Evolutionary conservation across 2,329 filamentous ascomycete species (phyloP).

Genomic region (Bipolaris victoriae): DNA sequence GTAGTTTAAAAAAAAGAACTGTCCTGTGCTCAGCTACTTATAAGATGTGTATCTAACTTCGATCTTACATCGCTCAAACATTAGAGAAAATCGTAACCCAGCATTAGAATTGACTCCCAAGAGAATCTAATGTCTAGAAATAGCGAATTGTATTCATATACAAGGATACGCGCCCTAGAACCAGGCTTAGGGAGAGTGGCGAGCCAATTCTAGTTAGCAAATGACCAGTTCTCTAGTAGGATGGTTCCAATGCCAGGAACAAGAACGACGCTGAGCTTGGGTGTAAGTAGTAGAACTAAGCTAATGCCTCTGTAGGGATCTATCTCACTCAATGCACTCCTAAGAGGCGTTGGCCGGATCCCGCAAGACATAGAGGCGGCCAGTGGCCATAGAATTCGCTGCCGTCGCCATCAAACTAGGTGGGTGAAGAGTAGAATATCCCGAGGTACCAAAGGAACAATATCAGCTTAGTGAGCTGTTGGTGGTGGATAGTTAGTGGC

Average conservation of each 20-base stretch:
- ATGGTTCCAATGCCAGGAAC: conserved; percentile 11
- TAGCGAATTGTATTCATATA: too few relatives aligned
- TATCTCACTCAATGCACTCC: too few relatives aligned
- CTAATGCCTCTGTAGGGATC: conserved; percentile 1
- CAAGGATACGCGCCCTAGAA: too few relatives aligned
- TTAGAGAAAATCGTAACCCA: too few relatives aligned
- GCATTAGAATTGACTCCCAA: too few relatives aligned
- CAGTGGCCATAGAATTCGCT: conserved; percentile 1
- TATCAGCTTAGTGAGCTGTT: background rate
- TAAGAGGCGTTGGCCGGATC: too few relatives aligned
- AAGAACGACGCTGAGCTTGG: conserved; percentile 8
- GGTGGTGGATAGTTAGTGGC: background rate
- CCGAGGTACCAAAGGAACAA: background rate
- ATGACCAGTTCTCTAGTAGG: conserved; percentile 6
- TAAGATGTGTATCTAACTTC: too few relatives aligned
- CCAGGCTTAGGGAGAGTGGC: background rate
- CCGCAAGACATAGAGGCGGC: background rate
- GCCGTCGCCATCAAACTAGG: background rate
- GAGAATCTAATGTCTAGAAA: too few relatives aligned
- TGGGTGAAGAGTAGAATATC: conserved; percentile 1
- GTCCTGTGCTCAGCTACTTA: too few relatives aligned
- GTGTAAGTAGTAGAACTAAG: conserved; percentile 8
- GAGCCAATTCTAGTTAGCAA: conserved; percentile 1
- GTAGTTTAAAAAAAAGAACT: background rate
- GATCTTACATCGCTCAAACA: too few relatives aligned